Base-by-base conservation (phyloP, 768 basidiomycete species). In the Podaxis rugospora region DNA sequence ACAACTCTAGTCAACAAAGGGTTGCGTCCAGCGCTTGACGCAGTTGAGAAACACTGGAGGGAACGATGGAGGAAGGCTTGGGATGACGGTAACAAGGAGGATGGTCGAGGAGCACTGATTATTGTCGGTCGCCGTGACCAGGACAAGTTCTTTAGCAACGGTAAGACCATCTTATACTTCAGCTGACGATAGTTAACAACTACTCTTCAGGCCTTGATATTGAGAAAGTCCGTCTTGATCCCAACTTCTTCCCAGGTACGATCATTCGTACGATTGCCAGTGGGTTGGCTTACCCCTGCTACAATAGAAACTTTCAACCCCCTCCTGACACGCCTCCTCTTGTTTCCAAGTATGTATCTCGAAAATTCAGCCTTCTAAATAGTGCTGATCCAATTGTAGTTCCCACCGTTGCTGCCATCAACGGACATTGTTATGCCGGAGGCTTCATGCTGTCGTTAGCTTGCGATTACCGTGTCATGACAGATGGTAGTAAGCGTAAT, bases 391-490 rank as follows among this genome's bases (percentile, higher is more conserved):
- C 23, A 23, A 11, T 27, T 28, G n/a, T 63, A 93, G 92, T 93
- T 53, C 90, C 92, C 1, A 86, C 83, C 16, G 80, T 93, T 62
- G 88, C 89, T 50, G 90, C 89, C 1, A 85, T 92, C 66, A 92
- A 92, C 65, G 91, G 90, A 0, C 92, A 94, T 68, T 89, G 87
- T 64, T 96, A 90, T 72, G 95, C 93, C 4, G 95, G 81, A 10
- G 93, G 85, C 13, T 83, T 92, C 68, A 85, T 92, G 72, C 74
- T 95, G 13, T 82, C 93, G 2, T 73, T 97, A 52, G 82, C 81
- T 3, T 95, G 92, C 70, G 94, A 97, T 72, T 95, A 92, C 74
- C 84, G 94, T 42, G 80, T 96, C 58, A 94, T 95, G 87, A 91
- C 86, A 13, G 87, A 91, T 65, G 93, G 89, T 14, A 86, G 78